phyloP scores from a whole-genome alignment of 2,329 filamentous ascomycete species.

The Phaeoacremonium minimum region DNA sequence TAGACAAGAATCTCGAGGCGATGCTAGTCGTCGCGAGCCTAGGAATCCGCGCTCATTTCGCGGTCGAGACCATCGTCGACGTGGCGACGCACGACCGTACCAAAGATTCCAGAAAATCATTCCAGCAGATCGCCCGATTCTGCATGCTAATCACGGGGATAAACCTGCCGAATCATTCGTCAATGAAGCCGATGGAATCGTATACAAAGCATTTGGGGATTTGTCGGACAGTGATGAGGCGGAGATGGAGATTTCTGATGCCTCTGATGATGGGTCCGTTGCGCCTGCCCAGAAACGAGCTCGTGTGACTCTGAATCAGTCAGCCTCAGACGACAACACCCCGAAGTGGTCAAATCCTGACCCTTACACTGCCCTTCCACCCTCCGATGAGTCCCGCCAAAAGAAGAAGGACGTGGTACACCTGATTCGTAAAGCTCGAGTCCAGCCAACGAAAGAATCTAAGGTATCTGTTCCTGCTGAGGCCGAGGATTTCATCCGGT shows the following conservation, averaged over 20 bases:
- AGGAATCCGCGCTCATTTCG: too few relatives aligned
- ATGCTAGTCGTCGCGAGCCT: too few relatives aligned
- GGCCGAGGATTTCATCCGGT: constrained; percentile 85
- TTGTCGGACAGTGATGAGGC: constrained; percentile 61
- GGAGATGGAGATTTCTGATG: constrained; percentile 60
- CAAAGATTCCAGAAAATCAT: constrained; percentile 28
- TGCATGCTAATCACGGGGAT: constrained; percentile 36
- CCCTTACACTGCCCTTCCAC: constrained; percentile 84
- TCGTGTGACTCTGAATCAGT: constrained; percentile 19
- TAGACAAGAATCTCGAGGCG: not conserved
- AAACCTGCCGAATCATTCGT: constrained; percentile 41
- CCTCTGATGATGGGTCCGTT: constrained; percentile 29
- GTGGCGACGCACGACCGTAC: constrained; percentile 13
- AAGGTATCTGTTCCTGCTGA: constrained; percentile 49
- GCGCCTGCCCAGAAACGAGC: constrained; percentile 39
- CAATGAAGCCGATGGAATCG: constrained; percentile 38
- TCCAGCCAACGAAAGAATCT: constrained; percentile 44
- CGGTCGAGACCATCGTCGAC: constrained; percentile 2
- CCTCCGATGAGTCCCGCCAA: constrained; percentile 62
- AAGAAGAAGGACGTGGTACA: constrained; percentile 88
- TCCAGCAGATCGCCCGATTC: constrained; percentile 44
- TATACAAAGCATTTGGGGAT: constrained; percentile 51
- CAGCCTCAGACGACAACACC: constrained; percentile 34
- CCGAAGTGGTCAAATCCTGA: constrained; percentile 97
- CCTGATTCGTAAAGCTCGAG: constrained; percentile 83